phyloP scores from a whole-genome alignment of 257 asterid species.

The Scutellaria barbata region DNA sequence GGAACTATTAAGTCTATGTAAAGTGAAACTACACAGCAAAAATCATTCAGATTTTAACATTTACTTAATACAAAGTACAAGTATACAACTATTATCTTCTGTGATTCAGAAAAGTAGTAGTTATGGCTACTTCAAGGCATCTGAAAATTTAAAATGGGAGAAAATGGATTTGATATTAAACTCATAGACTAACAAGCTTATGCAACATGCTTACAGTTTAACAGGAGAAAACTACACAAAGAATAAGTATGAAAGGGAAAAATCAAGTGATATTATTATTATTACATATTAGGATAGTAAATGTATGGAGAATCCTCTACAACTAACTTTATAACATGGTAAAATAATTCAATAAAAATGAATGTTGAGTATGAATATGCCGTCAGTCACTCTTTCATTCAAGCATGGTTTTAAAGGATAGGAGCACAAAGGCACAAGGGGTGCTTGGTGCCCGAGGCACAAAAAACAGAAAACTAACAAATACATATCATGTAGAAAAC shows the following conservation, averaged over 20 bases:
- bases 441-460: too few relatives aligned
- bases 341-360: neutral
- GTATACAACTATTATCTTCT: neutral
- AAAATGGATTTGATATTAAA: neutral
- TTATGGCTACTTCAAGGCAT: slow-evolving; percentile 1
- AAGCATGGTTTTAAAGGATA: too few relatives aligned
- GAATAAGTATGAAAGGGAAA: neutral
- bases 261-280: slow-evolving; percentile 15
- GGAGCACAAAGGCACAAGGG: too few relatives aligned
- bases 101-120: slow-evolving; percentile 21
- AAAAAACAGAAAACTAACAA: too few relatives aligned
- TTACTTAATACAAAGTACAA: neutral
- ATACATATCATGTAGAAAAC: too few relatives aligned
- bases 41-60: slow-evolving; percentile 11
- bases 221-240: neutral
- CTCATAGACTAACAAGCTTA: slow-evolving; percentile 10
- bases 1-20: slow-evolving; percentile 43
- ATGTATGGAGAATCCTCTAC: slow-evolving; percentile 8
- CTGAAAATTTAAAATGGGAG: slow-evolving; percentile 2
- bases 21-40: slow-evolving; percentile 22
- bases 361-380: slow-evolving; percentile 9
- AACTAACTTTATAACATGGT: slow-evolving; percentile 3
- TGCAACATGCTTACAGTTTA: neutral
- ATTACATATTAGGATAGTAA: slow-evolving; percentile 21
- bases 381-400: slow-evolving; percentile 21